These are phyloP conservation scores for Colletotrichum tropicicola DNA, from an alignment of 2,329 filamentous ascomycete genomes.

Conservation along the genomic window DNA sequence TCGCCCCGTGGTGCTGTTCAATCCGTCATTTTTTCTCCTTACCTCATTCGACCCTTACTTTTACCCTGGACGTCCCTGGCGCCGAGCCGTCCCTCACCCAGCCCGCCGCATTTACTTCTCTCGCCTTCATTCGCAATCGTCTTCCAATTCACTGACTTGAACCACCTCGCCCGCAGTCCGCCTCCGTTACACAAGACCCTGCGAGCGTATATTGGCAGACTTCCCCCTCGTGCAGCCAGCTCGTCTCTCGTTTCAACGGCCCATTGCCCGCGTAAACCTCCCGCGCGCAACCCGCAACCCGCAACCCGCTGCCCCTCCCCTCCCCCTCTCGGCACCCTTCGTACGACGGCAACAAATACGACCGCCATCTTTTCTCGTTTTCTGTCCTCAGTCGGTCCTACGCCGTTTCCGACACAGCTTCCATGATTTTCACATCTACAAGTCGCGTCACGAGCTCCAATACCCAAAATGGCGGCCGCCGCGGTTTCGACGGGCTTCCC, in stretches of 20 bases:
- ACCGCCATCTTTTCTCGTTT: slow-evolving; percentile 3
- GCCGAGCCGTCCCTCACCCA: slow-evolving; percentile 5
- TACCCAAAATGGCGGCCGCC: slow-evolving; percentile 64
- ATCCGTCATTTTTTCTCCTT: background rate
- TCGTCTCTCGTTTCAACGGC: background rate
- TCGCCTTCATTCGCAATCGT: background rate
- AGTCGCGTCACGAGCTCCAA: slow-evolving; percentile 53
- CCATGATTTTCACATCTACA: slow-evolving; percentile 60
- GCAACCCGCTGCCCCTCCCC: slow-evolving; percentile 8
- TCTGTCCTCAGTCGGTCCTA: slow-evolving; percentile 9
- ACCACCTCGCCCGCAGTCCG: slow-evolving; percentile 11
- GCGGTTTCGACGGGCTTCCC: slow-evolving; percentile 52
- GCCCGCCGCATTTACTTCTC: slow-evolving; percentile 23
- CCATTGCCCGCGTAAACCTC: background rate
- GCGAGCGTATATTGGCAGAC: background rate
- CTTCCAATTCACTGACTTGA: slow-evolving; percentile 15
- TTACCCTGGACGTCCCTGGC: slow-evolving; percentile 15
- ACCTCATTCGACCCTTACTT: background rate
- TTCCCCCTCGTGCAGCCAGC: background rate
- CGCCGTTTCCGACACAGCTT: slow-evolving; percentile 45
- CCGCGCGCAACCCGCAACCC: slow-evolving; percentile 2
- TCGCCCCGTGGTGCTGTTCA: slow-evolving; percentile 4
- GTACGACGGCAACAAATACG: slow-evolving; percentile 13
- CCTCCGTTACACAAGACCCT: background rate
- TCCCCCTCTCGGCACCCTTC: background rate